Percentiles rank a stretch among this genome's conserved stretches.
Evolutionary conservation across 1,284 basidiomycete species (phyloP).

Genomic region (Melampsora larici-populina): DNA sequence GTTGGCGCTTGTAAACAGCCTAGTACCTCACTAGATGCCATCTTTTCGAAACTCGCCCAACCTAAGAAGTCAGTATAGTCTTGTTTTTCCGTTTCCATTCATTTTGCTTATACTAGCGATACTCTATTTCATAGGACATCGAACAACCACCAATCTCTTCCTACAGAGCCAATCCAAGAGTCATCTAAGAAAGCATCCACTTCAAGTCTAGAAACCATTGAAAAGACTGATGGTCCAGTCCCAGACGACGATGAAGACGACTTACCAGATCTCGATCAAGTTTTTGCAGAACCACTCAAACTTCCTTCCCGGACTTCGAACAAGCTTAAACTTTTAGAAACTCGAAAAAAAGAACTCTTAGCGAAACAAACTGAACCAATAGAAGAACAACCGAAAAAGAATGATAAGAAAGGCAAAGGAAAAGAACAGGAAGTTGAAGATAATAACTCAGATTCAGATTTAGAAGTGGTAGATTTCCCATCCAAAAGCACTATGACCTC

Average conservation of each 20-base stretch:
- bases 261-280: not conserved
- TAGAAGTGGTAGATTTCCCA: conserved; percentile 22
- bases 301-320: too few relatives aligned
- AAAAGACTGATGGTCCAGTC: not conserved
- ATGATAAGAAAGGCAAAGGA: not conserved
- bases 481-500: not conserved
- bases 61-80: not conserved
- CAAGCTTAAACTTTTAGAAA: not conserved
- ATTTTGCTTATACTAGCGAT: too few relatives aligned
- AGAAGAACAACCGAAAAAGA: not conserved
- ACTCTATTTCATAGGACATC: not conserved
- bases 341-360: conserved; percentile 24
- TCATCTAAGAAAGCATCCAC: not conserved
- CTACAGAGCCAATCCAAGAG: too few relatives aligned
- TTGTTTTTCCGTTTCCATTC: too few relatives aligned
- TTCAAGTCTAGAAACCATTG: not conserved
- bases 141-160: not conserved
- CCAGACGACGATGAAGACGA: not conserved
- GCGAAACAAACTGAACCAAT: not conserved
- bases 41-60: not conserved
- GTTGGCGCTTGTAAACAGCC: conserved; percentile 25
- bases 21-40: conserved; percentile 5
- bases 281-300: too few relatives aligned
- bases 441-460: conserved; percentile 28
- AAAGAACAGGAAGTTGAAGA: not conserved